Percentiles rank a stretch among this genome's conserved stretches.
Evolutionary conservation across 257 asterid genomes (phyloP).

Genomic region (Solanum peruvianum): DNA sequence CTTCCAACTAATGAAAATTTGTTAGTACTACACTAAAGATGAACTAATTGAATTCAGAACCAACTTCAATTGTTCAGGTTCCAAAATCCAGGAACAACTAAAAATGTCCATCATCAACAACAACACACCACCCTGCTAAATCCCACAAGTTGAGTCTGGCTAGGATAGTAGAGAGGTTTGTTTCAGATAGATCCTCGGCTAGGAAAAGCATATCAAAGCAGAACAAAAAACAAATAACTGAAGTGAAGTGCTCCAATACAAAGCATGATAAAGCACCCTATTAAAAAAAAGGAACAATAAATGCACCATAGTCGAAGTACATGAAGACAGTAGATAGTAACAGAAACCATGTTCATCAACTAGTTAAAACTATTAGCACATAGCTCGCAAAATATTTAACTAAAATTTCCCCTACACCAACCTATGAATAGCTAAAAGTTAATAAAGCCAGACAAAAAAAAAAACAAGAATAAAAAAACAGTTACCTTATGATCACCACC

Average conservation of each 20-base stretch:
- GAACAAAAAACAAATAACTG: not conserved
- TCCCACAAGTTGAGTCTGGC: not conserved
- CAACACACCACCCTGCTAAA: not conserved
- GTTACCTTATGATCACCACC: constrained; percentile 95
- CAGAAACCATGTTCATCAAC: not conserved
- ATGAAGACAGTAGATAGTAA: not conserved
- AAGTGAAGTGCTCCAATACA: not conserved
- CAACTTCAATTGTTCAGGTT: not conserved
- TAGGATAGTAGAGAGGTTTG: not conserved
- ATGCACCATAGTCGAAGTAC: not conserved
- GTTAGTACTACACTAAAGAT: not conserved
- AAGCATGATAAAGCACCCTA: not conserved
- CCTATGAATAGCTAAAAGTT: not conserved
- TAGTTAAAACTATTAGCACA: not conserved
- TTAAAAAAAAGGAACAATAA: not conserved
- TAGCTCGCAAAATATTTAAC: not conserved
- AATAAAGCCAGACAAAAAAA: not conserved
- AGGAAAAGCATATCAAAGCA: not conserved
- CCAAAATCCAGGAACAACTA: not conserved
- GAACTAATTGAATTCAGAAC: not conserved
- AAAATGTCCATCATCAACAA: not conserved
- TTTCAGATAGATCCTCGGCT: not conserved
- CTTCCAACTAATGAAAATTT: not conserved
- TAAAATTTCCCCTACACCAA: not conserved
- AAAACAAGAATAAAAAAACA: not conserved